Percentiles rank a stretch among this genome's conserved stretches.
Conservation (phyloP, 2,329 filamentous ascomycete genomes). For the Fusarium albosuccineum region DNA sequence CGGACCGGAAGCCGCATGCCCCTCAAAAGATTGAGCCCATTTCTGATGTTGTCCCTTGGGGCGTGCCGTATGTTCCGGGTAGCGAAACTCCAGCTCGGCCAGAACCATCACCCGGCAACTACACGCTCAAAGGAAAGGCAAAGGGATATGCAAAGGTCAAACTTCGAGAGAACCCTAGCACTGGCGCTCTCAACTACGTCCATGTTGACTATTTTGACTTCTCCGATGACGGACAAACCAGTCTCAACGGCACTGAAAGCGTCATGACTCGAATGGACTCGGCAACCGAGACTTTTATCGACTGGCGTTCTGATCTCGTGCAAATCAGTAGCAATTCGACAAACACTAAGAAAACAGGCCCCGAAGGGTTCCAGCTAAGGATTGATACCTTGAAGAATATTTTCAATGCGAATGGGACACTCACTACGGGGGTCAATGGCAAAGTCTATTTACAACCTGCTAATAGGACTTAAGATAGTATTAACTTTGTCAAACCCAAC, state of each 20-base stretch:
- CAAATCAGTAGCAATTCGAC: conserved; percentile 46
- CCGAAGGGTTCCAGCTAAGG: conserved; percentile 6
- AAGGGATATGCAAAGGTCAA: conserved; percentile 12
- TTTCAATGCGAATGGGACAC: conserved; percentile 23
- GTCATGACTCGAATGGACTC: neutral
- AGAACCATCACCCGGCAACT: neutral
- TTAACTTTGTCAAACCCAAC: too few relatives aligned
- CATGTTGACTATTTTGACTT: conserved; percentile 8
- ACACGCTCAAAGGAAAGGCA: conserved; percentile 5
- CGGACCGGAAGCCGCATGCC: conserved; percentile 43
- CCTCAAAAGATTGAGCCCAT: conserved; percentile 23
- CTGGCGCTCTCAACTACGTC: neutral
- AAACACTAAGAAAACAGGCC: conserved; percentile 54
- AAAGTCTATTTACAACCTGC: too few relatives aligned
- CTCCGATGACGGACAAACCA: conserved; percentile 13
- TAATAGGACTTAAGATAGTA: too few relatives aligned
- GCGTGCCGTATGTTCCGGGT: conserved; percentile 6
- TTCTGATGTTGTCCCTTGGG: conserved; percentile 18
- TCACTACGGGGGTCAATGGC: conserved; percentile 18
- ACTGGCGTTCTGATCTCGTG: conserved; percentile 56
- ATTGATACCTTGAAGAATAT: conserved; percentile 27
- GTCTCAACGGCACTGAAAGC: conserved; percentile 19
- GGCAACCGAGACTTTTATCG: conserved; percentile 31
- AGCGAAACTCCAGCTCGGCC: neutral
- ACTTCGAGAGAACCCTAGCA: neutral